Base-by-base conservation (phyloP, 1,139 yeast species). In the Taphrina confusa region DNA sequence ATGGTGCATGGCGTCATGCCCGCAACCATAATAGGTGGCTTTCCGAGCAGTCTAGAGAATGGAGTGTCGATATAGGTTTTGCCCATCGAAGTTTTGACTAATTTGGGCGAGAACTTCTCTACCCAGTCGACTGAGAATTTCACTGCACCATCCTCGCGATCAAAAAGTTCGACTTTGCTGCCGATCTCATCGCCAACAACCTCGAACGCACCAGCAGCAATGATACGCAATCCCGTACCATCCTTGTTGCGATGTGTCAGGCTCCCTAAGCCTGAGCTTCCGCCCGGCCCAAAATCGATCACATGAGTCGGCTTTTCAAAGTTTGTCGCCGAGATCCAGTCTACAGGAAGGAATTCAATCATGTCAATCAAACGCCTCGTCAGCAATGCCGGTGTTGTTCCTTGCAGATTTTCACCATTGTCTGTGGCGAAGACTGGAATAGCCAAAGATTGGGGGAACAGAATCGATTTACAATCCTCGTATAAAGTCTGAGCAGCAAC, bases 1-100 rank as follows among this genome's bases (percentile, higher is more conserved):
- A 91, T 96, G 27, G 98, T 92, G 54, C 95, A 84, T 71, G 99
- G 99, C 42, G 98, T 92, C 99, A 92, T 92, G 78, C 98, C 99
- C 52, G 98, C 96, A 68, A 92, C 94, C 86, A 94, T 86, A 67
- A 92, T 78, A 65, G 98, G 99, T 64, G 98, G 92, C 76, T 91
- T 87, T 65, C 97, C 96, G 65, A 92, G 78, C 70, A 92, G 80
- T 73, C 92, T 82, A 62, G 96, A 87, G 76, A 92, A 90, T 76
- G 90, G 90, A 68, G 99, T 94, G 72, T 90, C 95, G 63, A 92
- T 97, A 70, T 78, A 89, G 47, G 71, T 70, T 60, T 65, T 64
- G 68, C 95, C 96, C 50, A 78, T 73, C 57, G 77, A 72, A 61
- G 86, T 86, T 75, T 87, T 87, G 65, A 82, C 83, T 71, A 92